phyloP scores from a whole-genome alignment of 2,329 filamentous ascomycete genomes.

The Cordyceps militaris region DNA sequence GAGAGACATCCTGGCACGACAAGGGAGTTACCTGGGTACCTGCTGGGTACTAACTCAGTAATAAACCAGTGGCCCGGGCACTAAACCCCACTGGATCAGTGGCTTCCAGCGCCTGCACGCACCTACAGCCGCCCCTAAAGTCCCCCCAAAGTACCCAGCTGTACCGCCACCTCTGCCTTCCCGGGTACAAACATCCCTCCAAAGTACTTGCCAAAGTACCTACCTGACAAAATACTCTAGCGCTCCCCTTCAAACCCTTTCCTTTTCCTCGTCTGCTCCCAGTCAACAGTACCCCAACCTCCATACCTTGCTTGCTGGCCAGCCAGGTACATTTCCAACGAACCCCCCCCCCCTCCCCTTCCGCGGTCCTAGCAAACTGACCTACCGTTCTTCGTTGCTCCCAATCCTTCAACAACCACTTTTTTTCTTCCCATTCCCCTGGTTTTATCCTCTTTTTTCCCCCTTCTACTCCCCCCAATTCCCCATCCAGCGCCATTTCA shows the following conservation, averaged over 20 bases:
- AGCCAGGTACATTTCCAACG: too few relatives aligned
- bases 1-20: too few relatives aligned
- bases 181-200: not conserved
- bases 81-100: not conserved
- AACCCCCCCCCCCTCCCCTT: not conserved
- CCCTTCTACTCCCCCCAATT: not conserved
- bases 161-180: not conserved
- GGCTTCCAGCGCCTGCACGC: not conserved
- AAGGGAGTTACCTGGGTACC: not conserved
- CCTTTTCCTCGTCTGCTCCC: not conserved
- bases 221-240: not conserved
- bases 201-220: not conserved
- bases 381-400: not conserved
- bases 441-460: slow-evolving; percentile 1
- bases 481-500: slow-evolving; percentile 4
- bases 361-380: not conserved
- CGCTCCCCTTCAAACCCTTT: not conserved
- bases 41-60: not conserved
- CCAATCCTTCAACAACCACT: slow-evolving; percentile 12
- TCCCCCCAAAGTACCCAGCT: not conserved
- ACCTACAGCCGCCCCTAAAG: too few relatives aligned
- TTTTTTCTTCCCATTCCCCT: slow-evolving; percentile 7
- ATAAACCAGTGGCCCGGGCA: too few relatives aligned
- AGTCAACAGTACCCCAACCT: not conserved
- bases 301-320: not conserved